Evolutionary conservation across 441 rosid genomes (phyloP), one percentile per base, ranked within the genome.

Genomic region (Aquilaria agallochum): DNA sequence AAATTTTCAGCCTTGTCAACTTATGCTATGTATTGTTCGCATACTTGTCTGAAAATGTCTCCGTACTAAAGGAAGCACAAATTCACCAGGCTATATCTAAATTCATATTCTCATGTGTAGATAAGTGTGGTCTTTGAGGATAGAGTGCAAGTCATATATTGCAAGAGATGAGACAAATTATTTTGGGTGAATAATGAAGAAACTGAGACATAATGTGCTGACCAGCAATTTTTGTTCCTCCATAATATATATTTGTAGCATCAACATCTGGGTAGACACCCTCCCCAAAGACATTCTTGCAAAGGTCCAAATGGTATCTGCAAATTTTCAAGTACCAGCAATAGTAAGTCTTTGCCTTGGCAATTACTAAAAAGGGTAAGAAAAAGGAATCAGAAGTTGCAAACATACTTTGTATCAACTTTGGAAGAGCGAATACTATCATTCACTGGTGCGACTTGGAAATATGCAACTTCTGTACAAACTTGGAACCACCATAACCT

Each of bases 401-500:
- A 53, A 55, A 69, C 74, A 74, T 70, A 77, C 99, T 85, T 74
- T 66, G 94, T 74, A 71, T 94, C 88, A 67, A 94, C 76, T 83
- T 72, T 83, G 61, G 95, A 78, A 20, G 97, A 94, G 66, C 99
- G 97, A 64, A 94, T 62, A 64, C 95, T 90, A 72, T 90, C 95
- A 49, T 86, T 83, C 47, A 86, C 69, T 42, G 99, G 97, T 20
- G 99, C 99, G 72, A 91, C 97, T 72, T 91, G 99, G 77, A 91
- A 94, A 75, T 84, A 94, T 2, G 97, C 97, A 69, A 94, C 91
- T 84, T 94, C 96, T 50, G 94, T 89, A 74, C 99, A 94, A 68
- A 86, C 94, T 76, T 91, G 99, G 75, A 87, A 91, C 99, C 99
- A 94, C 97, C 99, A 94, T 67, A 87, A 71, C 70, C 96, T 79